These are phyloP conservation scores for Thymus quinquecostatus DNA, from an alignment of 257 asterid genomes.

Conservation along the genomic window DNA sequence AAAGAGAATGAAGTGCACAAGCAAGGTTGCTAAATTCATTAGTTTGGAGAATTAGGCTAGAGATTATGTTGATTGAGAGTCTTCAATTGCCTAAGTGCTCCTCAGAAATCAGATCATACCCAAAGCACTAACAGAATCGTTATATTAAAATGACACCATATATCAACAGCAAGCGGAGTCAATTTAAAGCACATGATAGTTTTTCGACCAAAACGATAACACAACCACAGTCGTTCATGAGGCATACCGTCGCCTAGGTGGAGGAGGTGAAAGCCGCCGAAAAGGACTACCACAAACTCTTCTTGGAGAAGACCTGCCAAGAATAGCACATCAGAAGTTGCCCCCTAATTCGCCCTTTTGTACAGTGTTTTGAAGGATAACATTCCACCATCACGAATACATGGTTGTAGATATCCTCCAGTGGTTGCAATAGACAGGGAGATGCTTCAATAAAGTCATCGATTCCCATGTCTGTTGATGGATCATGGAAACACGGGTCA, in stretches of 20 bases:
- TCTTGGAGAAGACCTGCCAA: conserved; percentile 76
- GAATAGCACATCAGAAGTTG: conserved; percentile 27
- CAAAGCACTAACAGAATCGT: background rate
- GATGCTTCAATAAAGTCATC: conserved; percentile 87
- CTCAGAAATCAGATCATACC: background rate
- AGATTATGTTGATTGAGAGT: background rate
- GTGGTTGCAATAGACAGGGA: conserved; percentile 62
- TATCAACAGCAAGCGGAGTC: background rate
- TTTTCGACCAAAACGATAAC: background rate
- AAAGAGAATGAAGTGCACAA: background rate
- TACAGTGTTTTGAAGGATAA: conserved; percentile 7
- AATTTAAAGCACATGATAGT: background rate
- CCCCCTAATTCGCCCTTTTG: background rate
- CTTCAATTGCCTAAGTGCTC: background rate
- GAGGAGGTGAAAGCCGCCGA: conserved; percentile 89
- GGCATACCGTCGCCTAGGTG: conserved; percentile 86
- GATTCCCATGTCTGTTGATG: conserved; percentile 77
- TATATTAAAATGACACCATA: background rate
- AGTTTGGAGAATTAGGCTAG: background rate
- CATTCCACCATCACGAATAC: conserved; percentile 98
- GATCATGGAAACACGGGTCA: conserved; percentile 1
- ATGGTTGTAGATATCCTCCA: conserved; percentile 80
- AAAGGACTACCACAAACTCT: conserved; percentile 88
- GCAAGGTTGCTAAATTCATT: background rate
- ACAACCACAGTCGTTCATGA: background rate